Evolutionary conservation across 2,329 filamentous ascomycete genomes (phyloP).

Genomic region (Metarhizium anisopliae): DNA sequence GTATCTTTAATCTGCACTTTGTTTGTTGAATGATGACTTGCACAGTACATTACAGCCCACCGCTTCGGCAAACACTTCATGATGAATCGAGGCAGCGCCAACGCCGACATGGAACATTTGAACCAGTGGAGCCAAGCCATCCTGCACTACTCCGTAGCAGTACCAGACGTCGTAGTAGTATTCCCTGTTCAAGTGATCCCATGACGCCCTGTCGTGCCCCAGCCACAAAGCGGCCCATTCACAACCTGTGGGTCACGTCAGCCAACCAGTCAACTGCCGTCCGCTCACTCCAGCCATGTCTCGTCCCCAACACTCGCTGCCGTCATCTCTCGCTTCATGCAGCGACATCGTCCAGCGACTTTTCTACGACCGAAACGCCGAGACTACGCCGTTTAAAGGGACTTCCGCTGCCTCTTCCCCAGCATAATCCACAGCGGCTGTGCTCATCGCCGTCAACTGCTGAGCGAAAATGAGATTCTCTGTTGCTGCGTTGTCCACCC

Average conservation of each 20-base stretch:
- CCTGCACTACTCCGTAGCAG: too few relatives aligned
- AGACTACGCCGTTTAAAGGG: background rate
- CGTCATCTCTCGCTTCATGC: conserved; percentile 3
- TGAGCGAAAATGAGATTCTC: conserved; percentile 24
- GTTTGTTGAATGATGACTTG: too few relatives aligned
- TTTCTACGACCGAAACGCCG: background rate
- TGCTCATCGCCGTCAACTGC: background rate
- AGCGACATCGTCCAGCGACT: background rate
- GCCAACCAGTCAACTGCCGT: background rate
- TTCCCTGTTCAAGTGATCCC: too few relatives aligned
- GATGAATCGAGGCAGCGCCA: too few relatives aligned
- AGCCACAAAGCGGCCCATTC: too few relatives aligned
- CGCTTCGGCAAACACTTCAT: too few relatives aligned
- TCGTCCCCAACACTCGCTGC: background rate
- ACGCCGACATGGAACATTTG: too few relatives aligned
- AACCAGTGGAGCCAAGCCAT: too few relatives aligned
- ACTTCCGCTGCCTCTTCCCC: background rate
- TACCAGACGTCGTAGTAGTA: too few relatives aligned
- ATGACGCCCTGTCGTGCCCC: too few relatives aligned
- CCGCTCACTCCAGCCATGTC: background rate
- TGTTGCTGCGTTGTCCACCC: conserved; percentile 35
- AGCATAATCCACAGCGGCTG: background rate
- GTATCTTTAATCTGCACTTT: too few relatives aligned
- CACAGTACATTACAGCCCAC: too few relatives aligned
- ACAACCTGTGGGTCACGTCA: background rate